phyloP scores from a whole-genome alignment of 2,329 filamentous ascomycete genomes.

The Escovopsis weberi region DNA sequence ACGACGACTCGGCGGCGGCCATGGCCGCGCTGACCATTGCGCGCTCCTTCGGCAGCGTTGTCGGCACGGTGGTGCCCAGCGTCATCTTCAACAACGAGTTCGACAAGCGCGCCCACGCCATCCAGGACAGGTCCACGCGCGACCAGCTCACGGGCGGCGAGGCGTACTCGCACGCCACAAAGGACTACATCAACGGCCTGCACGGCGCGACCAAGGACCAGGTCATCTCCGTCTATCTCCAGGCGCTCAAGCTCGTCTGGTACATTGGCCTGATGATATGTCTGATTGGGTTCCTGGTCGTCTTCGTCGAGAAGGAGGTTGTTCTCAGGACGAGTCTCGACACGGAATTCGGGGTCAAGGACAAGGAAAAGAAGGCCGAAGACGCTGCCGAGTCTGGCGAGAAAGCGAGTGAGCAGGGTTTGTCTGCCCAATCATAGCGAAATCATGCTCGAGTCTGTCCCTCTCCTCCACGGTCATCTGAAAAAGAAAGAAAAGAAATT shows the following conservation, averaged over 20 bases:
- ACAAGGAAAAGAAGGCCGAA: background rate
- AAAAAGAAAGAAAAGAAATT: no score
- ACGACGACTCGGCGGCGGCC: constrained; percentile 23
- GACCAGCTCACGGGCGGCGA: constrained; percentile 8
- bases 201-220: background rate
- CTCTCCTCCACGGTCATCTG: no score
- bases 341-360: background rate
- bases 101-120: constrained; percentile 2
- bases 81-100: constrained; percentile 21
- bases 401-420: no score
- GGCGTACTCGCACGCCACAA: constrained; percentile 21
- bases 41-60: constrained; percentile 30
- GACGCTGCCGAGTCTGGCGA: background rate
- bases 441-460: no score
- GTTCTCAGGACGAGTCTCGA: background rate
- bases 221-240: background rate
- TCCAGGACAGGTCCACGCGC: constrained; percentile 4
- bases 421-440: no score
- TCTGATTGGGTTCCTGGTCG: background rate
- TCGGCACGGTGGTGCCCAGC: constrained; percentile 29
- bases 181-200: constrained; percentile 20
- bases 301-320: constrained; percentile 2
- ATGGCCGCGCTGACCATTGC: constrained; percentile 30
- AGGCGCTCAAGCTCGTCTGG: constrained; percentile 1
- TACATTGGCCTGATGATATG: constrained; percentile 1